Conservation (phyloP, 129 eudicot species). For the Centrapalus pauciflorus region DNA sequence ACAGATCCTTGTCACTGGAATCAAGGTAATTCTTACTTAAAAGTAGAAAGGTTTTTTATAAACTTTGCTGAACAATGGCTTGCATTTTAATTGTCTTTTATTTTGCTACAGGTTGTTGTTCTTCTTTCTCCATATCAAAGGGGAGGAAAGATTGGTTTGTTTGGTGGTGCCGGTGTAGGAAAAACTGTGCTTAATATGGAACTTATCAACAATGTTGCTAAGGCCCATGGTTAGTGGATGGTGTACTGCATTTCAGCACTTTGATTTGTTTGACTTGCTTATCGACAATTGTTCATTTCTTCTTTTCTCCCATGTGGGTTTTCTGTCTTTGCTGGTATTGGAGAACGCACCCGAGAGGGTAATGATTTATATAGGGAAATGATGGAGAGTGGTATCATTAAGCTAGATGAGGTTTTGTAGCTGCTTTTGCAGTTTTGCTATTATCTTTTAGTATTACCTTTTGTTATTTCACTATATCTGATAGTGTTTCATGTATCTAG, state of each 20-base stretch:
- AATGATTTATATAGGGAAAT: constrained; percentile 77
- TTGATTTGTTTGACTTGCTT: not conserved
- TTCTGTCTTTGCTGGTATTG: constrained; percentile 89
- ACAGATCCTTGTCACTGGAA: constrained; percentile 80
- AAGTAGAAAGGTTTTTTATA: not conserved
- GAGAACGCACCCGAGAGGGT: constrained; percentile 86
- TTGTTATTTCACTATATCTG: not conserved
- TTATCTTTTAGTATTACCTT: not conserved
- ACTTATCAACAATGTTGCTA: constrained; percentile 85
- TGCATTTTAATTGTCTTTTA: not conserved
- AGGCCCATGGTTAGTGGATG: constrained; percentile 69
- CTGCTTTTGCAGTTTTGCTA: no score
- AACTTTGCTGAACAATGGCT: not conserved
- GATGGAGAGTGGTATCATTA: constrained; percentile 87
- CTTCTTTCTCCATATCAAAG: constrained; percentile 89
- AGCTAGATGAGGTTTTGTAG: constrained; percentile 66
- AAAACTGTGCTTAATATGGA: constrained; percentile 92
- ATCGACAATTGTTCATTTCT: not conserved
- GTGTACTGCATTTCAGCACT: not conserved
- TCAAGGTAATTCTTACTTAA: constrained; percentile 52
- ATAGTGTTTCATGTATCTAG: constrained; percentile 17
- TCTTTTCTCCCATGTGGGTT: constrained; percentile 69
- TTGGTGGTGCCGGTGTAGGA: constrained; percentile 95
- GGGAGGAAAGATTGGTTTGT: constrained; percentile 87
- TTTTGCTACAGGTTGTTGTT: constrained; percentile 58